Conservation (phyloP, 2,329 filamentous ascomycete genomes). For the Fusarium palustre region DNA sequence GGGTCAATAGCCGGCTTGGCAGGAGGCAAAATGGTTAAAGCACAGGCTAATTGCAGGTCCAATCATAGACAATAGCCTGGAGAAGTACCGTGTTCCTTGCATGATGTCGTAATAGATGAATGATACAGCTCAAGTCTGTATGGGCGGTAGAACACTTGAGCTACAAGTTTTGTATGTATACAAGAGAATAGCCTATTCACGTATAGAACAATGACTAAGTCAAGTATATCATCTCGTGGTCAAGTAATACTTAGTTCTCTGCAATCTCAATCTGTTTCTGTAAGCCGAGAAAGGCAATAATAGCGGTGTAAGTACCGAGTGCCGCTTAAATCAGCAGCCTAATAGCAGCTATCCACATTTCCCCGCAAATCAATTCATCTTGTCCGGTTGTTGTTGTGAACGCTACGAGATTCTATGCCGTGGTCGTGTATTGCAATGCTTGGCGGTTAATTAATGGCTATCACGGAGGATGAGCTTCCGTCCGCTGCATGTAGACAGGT, state of each 20-base stretch:
- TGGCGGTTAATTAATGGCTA: constrained; percentile 5
- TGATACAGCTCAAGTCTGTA: no score
- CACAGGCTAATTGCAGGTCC: background rate
- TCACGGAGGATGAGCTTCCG: constrained; percentile 4
- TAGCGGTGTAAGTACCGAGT: background rate
- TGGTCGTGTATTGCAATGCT: background rate
- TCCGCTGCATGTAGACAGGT: background rate
- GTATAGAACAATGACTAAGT: no score
- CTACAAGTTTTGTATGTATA: no score
- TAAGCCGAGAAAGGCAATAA: background rate
- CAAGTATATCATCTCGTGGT: background rate
- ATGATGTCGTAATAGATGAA: background rate
- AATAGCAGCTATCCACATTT: background rate
- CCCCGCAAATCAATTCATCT: constrained; percentile 6
- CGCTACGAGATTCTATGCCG: background rate
- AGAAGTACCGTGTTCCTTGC: background rate
- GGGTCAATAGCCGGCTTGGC: constrained; percentile 21
- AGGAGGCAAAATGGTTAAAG: background rate
- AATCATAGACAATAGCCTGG: no score
- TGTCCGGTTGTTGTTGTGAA: background rate
- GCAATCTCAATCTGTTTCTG: accelerated
- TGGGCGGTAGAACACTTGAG: no score
- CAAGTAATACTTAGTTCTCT: background rate
- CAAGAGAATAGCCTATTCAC: no score
- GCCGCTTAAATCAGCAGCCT: constrained; percentile 10